phyloP scores from a whole-genome alignment of 768 basidiomycete species.

The Pulveroboletus sp. region DNA sequence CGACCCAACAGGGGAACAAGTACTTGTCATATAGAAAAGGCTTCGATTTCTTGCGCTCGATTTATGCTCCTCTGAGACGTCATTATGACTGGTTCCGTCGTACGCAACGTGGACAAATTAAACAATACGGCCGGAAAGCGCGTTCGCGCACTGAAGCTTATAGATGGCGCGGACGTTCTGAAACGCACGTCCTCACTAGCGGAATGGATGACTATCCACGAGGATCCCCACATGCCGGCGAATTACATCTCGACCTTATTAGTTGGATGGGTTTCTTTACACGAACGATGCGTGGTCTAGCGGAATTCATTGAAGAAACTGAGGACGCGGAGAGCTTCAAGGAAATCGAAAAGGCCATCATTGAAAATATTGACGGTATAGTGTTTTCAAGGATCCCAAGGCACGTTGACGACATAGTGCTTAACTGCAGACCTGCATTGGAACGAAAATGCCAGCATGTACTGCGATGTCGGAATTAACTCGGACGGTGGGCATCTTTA shows the following conservation, averaged over 20 bases:
- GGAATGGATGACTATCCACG: slow-evolving; percentile 98
- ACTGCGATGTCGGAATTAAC: slow-evolving; percentile 86
- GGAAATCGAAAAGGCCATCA: slow-evolving; percentile 75
- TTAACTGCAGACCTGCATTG: slow-evolving; percentile 77
- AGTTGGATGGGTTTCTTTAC: slow-evolving; percentile 98
- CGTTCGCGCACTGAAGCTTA: slow-evolving; percentile 90
- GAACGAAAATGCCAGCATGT: slow-evolving; percentile 88
- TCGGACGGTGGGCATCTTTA: slow-evolving; percentile 61
- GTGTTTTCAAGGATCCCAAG: background rate
- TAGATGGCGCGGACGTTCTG: slow-evolving; percentile 89
- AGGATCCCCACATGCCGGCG: slow-evolving; percentile 84
- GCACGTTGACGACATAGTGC: background rate
- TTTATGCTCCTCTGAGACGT: slow-evolving; percentile 80
- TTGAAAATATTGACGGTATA: slow-evolving; percentile 83
- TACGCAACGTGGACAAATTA: slow-evolving; percentile 92
- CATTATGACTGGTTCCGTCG: slow-evolving; percentile 97
- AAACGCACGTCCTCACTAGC: slow-evolving; percentile 85
- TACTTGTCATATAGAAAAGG: slow-evolving; percentile 62
- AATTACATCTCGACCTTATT: slow-evolving; percentile 90
- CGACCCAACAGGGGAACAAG: slow-evolving; percentile 39
- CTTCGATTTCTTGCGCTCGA: slow-evolving; percentile 66
- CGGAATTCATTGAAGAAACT: slow-evolving; percentile 80
- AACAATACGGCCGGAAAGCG: slow-evolving; percentile 80
- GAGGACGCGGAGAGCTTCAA: slow-evolving; percentile 79
- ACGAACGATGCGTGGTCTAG: slow-evolving; percentile 88